phyloP scores from a whole-genome alignment of 805 yeast genomes.

The Candida maris region DNA sequence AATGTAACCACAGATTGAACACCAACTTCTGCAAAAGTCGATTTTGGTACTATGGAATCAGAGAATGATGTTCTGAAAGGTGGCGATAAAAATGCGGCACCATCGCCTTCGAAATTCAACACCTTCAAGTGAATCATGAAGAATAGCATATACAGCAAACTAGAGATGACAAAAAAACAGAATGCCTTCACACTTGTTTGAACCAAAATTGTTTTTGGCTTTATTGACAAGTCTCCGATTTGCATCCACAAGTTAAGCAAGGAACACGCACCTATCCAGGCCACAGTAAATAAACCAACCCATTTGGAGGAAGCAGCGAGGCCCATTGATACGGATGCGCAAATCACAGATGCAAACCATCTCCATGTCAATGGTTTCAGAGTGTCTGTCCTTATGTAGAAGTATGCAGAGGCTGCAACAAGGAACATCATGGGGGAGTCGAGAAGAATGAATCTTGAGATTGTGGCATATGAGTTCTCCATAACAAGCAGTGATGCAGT shows the following conservation, averaged over 20 bases:
- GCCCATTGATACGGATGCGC: conserved; percentile 71
- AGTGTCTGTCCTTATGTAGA: conserved; percentile 62
- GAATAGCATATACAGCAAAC: conserved; percentile 49
- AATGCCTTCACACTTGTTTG: conserved; percentile 52
- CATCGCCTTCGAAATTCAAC: conserved; percentile 62
- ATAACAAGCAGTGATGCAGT: conserved; percentile 53
- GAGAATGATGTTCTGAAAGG: conserved; percentile 64
- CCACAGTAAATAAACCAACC: conserved; percentile 80
- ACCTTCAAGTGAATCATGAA: conserved; percentile 63
- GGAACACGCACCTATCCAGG: conserved; percentile 69
- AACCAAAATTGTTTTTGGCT: conserved; percentile 39
- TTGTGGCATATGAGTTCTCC: conserved; percentile 68
- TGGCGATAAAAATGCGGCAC: conserved; percentile 66
- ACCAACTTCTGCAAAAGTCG: conserved; percentile 66
- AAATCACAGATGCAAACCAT: conserved; percentile 58
- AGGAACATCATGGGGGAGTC: conserved; percentile 77
- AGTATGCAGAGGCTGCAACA: conserved; percentile 66
- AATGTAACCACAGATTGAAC: conserved; percentile 63
- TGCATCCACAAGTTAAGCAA: conserved; percentile 64
- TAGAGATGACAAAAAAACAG: conserved; percentile 56
- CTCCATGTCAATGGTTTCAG: conserved; percentile 54
- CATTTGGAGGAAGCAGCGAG: conserved; percentile 73
- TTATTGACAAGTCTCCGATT: conserved; percentile 63
- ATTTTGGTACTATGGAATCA: conserved; percentile 57
- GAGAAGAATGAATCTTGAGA: conserved; percentile 68